Percentiles rank a stretch among this genome's conserved stretches.
These are phyloP conservation scores for Domatiomyces catenatus DNA, from an alignment of 2,329 filamentous ascomycete genomes.

Conservation along the genomic window DNA sequence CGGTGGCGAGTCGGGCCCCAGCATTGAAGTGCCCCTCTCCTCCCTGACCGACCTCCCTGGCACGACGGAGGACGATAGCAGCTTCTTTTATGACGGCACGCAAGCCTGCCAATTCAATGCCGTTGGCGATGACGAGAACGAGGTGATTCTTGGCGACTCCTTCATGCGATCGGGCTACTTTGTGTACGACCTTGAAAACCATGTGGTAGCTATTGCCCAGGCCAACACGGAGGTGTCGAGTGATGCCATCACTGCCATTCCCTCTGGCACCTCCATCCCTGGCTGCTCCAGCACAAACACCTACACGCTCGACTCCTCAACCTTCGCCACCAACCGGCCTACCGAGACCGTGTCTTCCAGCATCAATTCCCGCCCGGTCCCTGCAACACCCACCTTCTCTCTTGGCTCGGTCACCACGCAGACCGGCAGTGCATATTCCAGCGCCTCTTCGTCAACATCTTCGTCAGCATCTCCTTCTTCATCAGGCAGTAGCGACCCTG, in stretches of 20 bases:
- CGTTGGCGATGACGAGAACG: slow-evolving; percentile 30
- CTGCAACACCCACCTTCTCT: not conserved
- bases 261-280: slow-evolving; percentile 3
- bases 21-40: slow-evolving; percentile 21
- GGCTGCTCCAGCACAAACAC: slow-evolving; percentile 2
- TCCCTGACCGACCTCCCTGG: slow-evolving; percentile 39
- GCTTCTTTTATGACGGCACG: slow-evolving; percentile 25
- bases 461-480: not conserved
- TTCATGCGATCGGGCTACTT: slow-evolving; percentile 61
- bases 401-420: not conserved
- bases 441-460: not conserved
- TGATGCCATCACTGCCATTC: slow-evolving; percentile 2
- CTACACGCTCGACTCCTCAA: not conserved
- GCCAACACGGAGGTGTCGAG: slow-evolving; percentile 42
- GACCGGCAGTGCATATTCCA: not conserved
- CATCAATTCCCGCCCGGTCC: not conserved
- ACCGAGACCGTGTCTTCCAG: not conserved
- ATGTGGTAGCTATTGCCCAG: slow-evolving; percentile 54
- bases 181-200: slow-evolving; percentile 60
- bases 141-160: slow-evolving; percentile 53
- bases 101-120: slow-evolving; percentile 34
- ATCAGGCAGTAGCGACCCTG: not conserved
- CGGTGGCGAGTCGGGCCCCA: slow-evolving; percentile 27
- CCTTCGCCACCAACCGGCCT: not conserved
- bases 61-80: slow-evolving; percentile 29